A percentile compares a stretch with the other conserved stretches of the same genome.
These are phyloP conservation scores for Coprinopsis cinerea DNA, from an alignment of 768 basidiomycete species.

Conservation along the genomic window DNA sequence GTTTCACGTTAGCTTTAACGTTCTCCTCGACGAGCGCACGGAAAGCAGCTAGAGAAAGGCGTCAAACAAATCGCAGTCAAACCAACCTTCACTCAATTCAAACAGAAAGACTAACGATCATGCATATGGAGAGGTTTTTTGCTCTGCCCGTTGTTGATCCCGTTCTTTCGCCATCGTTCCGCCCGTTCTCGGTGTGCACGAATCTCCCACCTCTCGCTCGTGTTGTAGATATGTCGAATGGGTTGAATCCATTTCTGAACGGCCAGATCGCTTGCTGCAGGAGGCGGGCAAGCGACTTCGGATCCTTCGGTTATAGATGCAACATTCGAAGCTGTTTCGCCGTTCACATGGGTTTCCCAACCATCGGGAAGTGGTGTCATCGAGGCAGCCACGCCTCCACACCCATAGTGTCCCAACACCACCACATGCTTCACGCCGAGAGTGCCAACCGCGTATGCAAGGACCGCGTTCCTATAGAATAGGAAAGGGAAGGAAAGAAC, in stretches of 20 bases:
- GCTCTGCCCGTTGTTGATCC: conserved; percentile 7
- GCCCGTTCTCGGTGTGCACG: conserved; percentile 25
- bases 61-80: conserved; percentile 1
- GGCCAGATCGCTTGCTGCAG: conserved; percentile 17
- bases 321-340: not conserved
- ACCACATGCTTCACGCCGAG: conserved; percentile 26
- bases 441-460: conserved; percentile 22
- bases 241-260: conserved; percentile 37
- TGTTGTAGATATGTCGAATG: conserved; percentile 31
- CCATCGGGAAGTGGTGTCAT: conserved; percentile 17
- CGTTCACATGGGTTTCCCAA: conserved; percentile 7
- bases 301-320: not conserved
- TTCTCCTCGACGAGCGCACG: conserved; percentile 41
- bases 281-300: not conserved
- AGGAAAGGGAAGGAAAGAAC: not conserved
- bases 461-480: conserved; percentile 21
- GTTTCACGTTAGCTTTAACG: conserved; percentile 26
- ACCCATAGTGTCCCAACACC: conserved; percentile 27
- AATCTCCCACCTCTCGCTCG: conserved; percentile 32
- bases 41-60: conserved; percentile 26
- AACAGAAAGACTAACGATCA: conserved; percentile 22
- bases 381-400: conserved; percentile 25
- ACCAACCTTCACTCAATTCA: not conserved
- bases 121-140: conserved; percentile 23
- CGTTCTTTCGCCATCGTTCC: not conserved